Evolutionary conservation across 148 eudicot genomes (phyloP), one percentile per base, ranked within the genome.

Genomic region (Amaranthus cruentus): DNA sequence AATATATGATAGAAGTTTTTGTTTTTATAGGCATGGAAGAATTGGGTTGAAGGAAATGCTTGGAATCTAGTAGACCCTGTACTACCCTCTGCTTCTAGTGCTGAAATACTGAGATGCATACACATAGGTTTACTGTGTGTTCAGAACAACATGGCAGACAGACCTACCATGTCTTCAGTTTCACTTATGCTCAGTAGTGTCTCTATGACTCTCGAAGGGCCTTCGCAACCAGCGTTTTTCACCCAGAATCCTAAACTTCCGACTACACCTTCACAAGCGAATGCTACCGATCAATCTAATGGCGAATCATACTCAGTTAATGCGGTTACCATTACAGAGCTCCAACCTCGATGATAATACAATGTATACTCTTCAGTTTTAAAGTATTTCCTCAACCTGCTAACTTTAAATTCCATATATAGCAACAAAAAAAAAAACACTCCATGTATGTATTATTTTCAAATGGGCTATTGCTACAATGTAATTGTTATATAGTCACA

Each of bases 61-160:
- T 69, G 73, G 78, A 76, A 60, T 9, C 38, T 76, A 10, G 78
- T 76, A 46, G 78, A 76, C 62, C 78, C 78, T 12, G 50, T 52
- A 69, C 58, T 76, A n/a, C 10, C 62, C 46, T 51, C 52, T 46
- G 79, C 69, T 21, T 61, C 79, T 14, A 76, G 60, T 12, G 63
- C 48, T 42, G 86, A 86, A 13, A 71, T 85, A 71, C 49, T 83
- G 74, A 76, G 82, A 75, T 83, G 88, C 74, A 81, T 85, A 51
- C 88, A 85, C 44, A 81, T 85, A 7, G 88, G 86, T 47, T 61
- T 85, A 48, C 66, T 81, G 46, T 85, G 88, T 58, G 84, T 78
- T 67, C 86, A 85, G 75, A 78, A 83, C 66, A 74, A 81, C 59
- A 66, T 58, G 28, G 77, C 69, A n/a, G 71, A 78, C 8, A 78